These are phyloP conservation scores for Aspergillus pseudonomiae DNA, from an alignment of 2,329 filamentous ascomycete species.

Conservation along the genomic window DNA sequence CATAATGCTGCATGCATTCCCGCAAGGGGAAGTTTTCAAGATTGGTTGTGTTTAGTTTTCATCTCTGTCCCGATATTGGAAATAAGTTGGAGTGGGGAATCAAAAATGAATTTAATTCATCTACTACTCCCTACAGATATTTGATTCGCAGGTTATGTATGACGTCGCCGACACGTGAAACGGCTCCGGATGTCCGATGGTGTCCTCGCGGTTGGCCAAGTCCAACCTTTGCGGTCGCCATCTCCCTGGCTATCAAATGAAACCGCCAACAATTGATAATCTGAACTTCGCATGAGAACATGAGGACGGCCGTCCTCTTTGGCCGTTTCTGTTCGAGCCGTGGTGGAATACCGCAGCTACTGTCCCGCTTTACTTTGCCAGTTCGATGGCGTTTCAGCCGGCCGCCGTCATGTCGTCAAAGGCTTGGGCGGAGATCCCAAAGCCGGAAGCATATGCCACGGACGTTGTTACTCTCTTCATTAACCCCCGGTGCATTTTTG, in stretches of 20 bases:
- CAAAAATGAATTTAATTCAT: background rate
- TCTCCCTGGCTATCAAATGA: conserved; percentile 7
- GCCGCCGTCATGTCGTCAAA: conserved; percentile 29
- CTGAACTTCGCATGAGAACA: conserved; percentile 37
- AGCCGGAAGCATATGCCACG: conserved; percentile 30
- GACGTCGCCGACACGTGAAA: conserved; percentile 24
- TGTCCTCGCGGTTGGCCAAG: background rate
- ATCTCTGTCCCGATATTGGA: background rate
- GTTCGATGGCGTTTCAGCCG: conserved; percentile 34
- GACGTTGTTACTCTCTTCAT: conserved; percentile 43
- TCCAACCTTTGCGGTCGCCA: background rate
- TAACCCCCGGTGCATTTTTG: conserved; percentile 63
- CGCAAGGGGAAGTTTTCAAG: background rate
- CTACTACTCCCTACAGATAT: background rate
- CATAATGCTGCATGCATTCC: background rate
- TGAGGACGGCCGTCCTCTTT: conserved; percentile 54
- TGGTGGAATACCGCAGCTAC: conserved; percentile 37
- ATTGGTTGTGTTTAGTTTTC: background rate
- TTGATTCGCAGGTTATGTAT: background rate
- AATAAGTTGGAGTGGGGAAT: background rate
- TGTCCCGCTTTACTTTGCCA: conserved; percentile 32
- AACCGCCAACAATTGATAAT: background rate
- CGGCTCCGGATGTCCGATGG: background rate
- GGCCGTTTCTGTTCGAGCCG: conserved; percentile 55
- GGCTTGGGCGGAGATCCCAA: conserved; percentile 18